Conservation (phyloP, 176 grass and related monocot species). For the Chloris gayana region DNA sequence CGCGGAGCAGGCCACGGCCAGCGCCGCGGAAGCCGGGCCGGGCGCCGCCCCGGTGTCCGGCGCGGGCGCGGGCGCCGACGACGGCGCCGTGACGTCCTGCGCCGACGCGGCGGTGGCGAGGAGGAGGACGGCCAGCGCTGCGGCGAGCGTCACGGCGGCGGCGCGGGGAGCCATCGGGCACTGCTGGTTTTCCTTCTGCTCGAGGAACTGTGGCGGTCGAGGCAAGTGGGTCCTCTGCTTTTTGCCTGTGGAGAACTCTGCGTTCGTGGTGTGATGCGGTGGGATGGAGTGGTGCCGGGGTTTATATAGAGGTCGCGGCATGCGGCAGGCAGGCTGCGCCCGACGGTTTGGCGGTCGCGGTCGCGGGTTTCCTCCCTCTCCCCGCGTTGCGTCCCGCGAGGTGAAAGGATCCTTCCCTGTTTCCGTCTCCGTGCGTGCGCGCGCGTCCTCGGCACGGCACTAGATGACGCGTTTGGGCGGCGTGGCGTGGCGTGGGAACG, state of each 20-base stretch:
- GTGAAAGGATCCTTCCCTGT: not conserved
- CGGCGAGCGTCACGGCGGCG: slow-evolving; percentile 10
- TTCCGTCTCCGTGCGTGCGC: too few species aligned
- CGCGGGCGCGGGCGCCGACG: slow-evolving; percentile 28
- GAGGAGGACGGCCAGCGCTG: not conserved
- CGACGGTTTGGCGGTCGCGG: not conserved
- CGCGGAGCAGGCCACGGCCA: slow-evolving; percentile 16
- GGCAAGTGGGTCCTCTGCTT: not conserved
- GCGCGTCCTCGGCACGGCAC: too few species aligned
- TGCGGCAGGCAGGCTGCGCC: not conserved
- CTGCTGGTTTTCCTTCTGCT: not conserved
- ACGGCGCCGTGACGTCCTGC: slow-evolving; percentile 31
- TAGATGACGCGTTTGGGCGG: too few species aligned
- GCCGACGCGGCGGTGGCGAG: not conserved
- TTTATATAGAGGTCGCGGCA: not conserved
- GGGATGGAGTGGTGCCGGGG: not conserved
- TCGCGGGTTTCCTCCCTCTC: not conserved
- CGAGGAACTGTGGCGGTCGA: too few species aligned
- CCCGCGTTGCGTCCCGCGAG: not conserved
- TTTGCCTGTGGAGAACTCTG: not conserved
- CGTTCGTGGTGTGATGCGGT: not conserved
- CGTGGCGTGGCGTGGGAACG: not conserved
- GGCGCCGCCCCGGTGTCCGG: slow-evolving; percentile 21
- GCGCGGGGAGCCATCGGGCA: slow-evolving; percentile 35
- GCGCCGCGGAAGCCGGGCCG: not conserved